These are phyloP conservation scores for Botrytis sinoallii DNA, from an alignment of 2,329 filamentous ascomycete species.

Conservation along the genomic window DNA sequence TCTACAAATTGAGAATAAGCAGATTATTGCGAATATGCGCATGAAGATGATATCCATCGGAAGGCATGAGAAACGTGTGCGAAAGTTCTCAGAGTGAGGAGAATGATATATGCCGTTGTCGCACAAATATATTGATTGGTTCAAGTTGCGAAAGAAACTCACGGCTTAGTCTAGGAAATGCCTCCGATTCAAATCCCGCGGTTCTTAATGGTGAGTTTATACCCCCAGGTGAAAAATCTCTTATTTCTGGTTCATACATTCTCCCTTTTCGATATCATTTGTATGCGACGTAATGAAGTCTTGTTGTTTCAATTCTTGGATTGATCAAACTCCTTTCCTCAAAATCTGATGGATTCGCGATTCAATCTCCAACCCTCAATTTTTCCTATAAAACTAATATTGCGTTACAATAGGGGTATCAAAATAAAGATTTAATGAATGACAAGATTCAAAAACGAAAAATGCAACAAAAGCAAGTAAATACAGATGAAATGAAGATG, in stretches of 20 bases:
- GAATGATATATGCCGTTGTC: background rate
- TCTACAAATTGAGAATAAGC: slow-evolving; percentile 12
- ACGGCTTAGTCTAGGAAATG: slow-evolving; percentile 7
- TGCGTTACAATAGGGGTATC: background rate
- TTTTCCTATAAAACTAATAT: background rate
- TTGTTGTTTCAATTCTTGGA: background rate
- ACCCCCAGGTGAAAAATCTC: slow-evolving; percentile 21
- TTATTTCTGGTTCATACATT: slow-evolving; percentile 13
- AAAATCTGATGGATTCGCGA: background rate
- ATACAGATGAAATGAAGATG: background rate
- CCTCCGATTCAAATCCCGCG: slow-evolving; percentile 13
- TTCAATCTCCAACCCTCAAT: background rate
- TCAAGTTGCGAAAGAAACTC: slow-evolving; percentile 1
- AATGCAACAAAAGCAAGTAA: background rate
- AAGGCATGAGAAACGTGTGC: background rate
- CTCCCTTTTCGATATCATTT: background rate
- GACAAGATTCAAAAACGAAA: background rate
- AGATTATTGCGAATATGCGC: background rate
- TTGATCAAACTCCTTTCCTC: background rate
- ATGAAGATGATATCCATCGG: background rate
- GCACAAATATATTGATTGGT: background rate
- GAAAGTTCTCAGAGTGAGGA: background rate
- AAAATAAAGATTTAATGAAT: background rate
- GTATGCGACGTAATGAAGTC: background rate
- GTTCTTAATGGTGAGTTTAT: slow-evolving; percentile 4